phyloP scores from a whole-genome alignment of 495 filamentous ascomycete genomes.

The Xylaria longipes region DNA sequence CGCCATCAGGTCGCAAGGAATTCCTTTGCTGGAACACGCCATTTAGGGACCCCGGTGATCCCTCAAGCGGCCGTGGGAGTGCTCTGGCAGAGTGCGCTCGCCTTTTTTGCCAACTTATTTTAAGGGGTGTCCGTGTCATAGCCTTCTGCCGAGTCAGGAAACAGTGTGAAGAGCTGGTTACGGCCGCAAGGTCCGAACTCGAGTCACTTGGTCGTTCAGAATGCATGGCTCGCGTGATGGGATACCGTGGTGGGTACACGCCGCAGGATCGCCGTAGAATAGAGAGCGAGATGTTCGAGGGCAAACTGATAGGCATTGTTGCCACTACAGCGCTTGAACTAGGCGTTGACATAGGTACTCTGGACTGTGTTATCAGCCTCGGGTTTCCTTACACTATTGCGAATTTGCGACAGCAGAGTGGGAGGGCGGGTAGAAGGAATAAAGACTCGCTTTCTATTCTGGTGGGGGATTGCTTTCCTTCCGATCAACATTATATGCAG shows the following conservation, averaged over 20 bases:
- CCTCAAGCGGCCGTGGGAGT: constrained; percentile 83
- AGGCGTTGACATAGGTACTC: constrained; percentile 92
- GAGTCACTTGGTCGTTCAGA: constrained; percentile 73
- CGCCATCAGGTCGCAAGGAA: constrained; percentile 91
- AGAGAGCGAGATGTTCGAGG: constrained; percentile 97
- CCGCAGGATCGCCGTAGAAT: constrained; percentile 90
- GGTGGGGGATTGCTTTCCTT: constrained; percentile 89
- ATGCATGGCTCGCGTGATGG: constrained; percentile 83
- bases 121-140: constrained; percentile 91
- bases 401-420: constrained; percentile 93
- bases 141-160: constrained; percentile 89
- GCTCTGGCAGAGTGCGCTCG: constrained; percentile 83
- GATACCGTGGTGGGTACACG: constrained; percentile 95
- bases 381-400: constrained; percentile 96
- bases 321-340: constrained; percentile 93
- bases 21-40: constrained; percentile 99
- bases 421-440: constrained; percentile 89
- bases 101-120: constrained; percentile 86
- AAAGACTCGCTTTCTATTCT: constrained; percentile 93
- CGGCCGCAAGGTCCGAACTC: constrained; percentile 80
- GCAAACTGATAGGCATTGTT: constrained; percentile 89
- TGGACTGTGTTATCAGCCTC: constrained; percentile 93
- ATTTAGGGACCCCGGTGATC: constrained; percentile 87
- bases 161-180: constrained; percentile 84
- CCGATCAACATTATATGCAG: constrained; percentile 95